Conservation (phyloP, 176 grass and related monocot genomes). For the Avena eriantha region DNA sequence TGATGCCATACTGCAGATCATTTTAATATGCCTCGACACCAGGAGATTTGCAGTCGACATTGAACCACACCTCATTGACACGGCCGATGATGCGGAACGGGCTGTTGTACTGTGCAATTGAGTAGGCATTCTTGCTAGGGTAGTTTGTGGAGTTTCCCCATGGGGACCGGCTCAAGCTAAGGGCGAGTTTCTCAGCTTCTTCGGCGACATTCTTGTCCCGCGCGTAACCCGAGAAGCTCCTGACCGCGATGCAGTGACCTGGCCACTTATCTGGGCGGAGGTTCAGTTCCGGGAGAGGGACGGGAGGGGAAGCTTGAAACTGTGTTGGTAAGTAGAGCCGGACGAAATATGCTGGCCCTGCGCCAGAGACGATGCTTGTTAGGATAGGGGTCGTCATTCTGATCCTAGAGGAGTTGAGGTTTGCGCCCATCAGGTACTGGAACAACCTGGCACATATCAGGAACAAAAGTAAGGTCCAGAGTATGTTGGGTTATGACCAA, state of each 20-base stretch:
- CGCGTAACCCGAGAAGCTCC: conserved; percentile 74
- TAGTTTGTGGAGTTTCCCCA: conserved; percentile 70
- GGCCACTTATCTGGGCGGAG: conserved; percentile 75
- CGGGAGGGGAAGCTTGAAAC: conserved; percentile 80
- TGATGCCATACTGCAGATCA: not conserved
- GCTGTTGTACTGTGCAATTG: conserved; percentile 78
- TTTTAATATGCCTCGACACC: conserved; percentile 56
- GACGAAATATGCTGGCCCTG: conserved; percentile 67
- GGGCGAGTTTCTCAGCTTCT: conserved; percentile 80
- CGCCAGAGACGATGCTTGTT: conserved; percentile 68
- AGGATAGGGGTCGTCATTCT: conserved; percentile 82
- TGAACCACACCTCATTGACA: conserved; percentile 85
- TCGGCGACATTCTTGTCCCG: conserved; percentile 65
- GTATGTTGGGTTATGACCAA: not conserved
- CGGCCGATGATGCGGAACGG: conserved; percentile 73
- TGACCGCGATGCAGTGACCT: conserved; percentile 68
- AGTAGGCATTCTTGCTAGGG: conserved; percentile 61
- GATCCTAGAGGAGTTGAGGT: conserved; percentile 85
- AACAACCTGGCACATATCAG: conserved; percentile 59
- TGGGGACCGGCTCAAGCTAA: conserved; percentile 62
- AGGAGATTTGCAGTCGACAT: conserved; percentile 64
- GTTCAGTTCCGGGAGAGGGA: conserved; percentile 77
- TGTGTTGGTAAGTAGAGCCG: conserved; percentile 69
- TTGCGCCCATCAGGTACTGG: conserved; percentile 89
- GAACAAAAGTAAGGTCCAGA: conserved; percentile 1